Conservation (phyloP, 345 rosid genomes). For the Linum tenue region DNA sequence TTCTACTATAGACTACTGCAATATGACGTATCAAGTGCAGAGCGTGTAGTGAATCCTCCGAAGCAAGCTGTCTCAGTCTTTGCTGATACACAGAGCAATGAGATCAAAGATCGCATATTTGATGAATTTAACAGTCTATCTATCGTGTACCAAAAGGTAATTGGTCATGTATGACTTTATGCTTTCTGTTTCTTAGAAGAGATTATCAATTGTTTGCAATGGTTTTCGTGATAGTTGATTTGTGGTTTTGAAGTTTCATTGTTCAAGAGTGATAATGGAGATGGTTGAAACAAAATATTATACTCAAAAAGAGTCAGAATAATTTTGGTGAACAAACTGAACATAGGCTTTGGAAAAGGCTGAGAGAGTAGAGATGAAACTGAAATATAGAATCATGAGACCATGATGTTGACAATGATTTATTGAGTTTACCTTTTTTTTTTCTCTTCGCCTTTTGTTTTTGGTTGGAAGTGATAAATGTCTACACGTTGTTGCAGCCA, state of each 20-base stretch:
- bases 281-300: no score
- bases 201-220: not conserved
- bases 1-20: constrained; percentile 93
- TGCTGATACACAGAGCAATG: constrained; percentile 96
- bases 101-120: constrained; percentile 88
- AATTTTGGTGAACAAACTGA: no score
- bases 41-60: constrained; percentile 84
- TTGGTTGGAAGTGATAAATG: constrained; percentile 9
- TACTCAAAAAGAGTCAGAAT: no score
- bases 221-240: no score
- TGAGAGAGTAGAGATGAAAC: no score
- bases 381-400: no score
- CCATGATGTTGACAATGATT: no score
- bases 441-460: not conserved
- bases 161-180: constrained; percentile 12
- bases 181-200: not conserved
- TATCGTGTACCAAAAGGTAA: constrained; percentile 87
- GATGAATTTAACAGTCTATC: constrained; percentile 96
- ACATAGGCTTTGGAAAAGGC: no score
- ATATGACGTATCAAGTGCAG: constrained; percentile 62
- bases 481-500: constrained; percentile 49
- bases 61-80: constrained; percentile 97
- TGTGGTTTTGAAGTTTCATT: no score
- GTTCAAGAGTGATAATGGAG: no score
- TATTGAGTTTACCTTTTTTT: no score